These are phyloP conservation scores for Colletotrichum ledebouriae DNA, from an alignment of 2,329 filamentous ascomycete species.

Conservation along the genomic window DNA sequence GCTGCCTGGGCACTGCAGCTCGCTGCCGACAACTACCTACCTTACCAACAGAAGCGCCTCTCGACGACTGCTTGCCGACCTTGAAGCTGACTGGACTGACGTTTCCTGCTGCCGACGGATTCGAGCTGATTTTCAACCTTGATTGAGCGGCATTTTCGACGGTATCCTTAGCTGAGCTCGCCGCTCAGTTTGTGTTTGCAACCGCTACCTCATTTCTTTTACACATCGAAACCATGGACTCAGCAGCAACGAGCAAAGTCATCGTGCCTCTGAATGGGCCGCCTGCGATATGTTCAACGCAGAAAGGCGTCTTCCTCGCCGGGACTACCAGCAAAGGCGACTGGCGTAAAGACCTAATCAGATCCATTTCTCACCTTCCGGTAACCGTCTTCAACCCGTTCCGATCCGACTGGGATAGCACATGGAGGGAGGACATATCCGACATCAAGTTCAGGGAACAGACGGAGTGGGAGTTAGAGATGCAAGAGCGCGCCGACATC, in stretches of 20 bases:
- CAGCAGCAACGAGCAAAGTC: conserved; percentile 44
- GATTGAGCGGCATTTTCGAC: background rate
- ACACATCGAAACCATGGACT: background rate
- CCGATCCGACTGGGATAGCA: conserved; percentile 68
- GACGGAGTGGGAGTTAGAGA: conserved; percentile 72
- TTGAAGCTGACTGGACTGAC: conserved; percentile 24
- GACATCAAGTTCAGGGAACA: conserved; percentile 65
- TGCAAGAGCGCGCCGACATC: conserved; percentile 65
- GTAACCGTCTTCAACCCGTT: conserved; percentile 71
- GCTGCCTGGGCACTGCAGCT: background rate
- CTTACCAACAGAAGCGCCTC: conserved; percentile 10
- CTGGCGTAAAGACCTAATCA: conserved; percentile 64
- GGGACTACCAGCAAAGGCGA: conserved; percentile 64
- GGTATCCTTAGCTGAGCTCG: background rate
- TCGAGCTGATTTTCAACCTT: background rate
- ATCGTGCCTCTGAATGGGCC: conserved; percentile 23
- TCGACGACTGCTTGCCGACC: conserved; percentile 2
- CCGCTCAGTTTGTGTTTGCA: background rate
- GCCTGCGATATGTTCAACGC: conserved; percentile 13
- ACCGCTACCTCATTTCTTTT: background rate
- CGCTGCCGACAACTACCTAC: background rate
- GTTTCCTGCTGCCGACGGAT: background rate
- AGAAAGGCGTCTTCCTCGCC: conserved; percentile 67
- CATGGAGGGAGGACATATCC: conserved; percentile 63
- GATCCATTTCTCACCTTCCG: conserved; percentile 57